Conservation (phyloP, 78 protist genomes). For the Guillardia theta region DNA sequence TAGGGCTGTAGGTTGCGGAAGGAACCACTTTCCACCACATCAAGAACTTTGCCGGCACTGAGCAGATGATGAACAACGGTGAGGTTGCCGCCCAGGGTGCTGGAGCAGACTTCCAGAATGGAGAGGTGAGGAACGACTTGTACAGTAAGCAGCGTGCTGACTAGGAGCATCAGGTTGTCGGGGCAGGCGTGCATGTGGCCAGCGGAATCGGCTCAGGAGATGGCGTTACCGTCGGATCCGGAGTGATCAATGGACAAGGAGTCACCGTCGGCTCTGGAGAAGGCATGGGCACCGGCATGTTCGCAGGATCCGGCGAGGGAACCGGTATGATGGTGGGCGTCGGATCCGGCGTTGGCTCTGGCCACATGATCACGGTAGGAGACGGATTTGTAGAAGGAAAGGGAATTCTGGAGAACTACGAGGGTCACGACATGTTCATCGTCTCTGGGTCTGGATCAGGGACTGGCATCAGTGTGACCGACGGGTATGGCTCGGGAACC, state of each 20-base stretch:
- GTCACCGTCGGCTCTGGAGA: conserved; percentile 1
- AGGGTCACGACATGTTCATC: conserved; percentile 44
- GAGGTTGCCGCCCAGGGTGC: conserved; percentile 41
- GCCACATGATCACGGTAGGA: conserved; percentile 33
- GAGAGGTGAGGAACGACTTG: not conserved
- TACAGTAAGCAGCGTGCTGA: not conserved
- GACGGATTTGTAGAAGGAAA: conserved; percentile 37
- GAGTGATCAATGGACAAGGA: conserved; percentile 31
- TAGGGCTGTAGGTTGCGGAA: no score
- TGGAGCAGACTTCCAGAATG: conserved; percentile 19
- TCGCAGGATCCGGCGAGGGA: conserved; percentile 23
- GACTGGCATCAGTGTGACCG: conserved; percentile 8
- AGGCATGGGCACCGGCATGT: conserved; percentile 38
- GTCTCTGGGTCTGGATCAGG: conserved; percentile 34
- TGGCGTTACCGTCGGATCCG: conserved; percentile 5
- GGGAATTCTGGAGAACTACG: conserved; percentile 28
- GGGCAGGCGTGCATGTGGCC: conserved; percentile 1
- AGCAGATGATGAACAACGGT: conserved; percentile 35
- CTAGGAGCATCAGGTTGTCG: not conserved
- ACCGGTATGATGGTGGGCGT: conserved; percentile 39
- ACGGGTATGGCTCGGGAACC: conserved; percentile 35
- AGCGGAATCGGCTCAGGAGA: not conserved
- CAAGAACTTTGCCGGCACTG: conserved; percentile 34
- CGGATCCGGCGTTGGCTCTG: conserved; percentile 35
- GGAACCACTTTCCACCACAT: conserved; percentile 31